These are phyloP conservation scores for Colletotrichum spaethianum DNA, from an alignment of 2,329 filamentous ascomycete genomes.

Conservation along the genomic window DNA sequence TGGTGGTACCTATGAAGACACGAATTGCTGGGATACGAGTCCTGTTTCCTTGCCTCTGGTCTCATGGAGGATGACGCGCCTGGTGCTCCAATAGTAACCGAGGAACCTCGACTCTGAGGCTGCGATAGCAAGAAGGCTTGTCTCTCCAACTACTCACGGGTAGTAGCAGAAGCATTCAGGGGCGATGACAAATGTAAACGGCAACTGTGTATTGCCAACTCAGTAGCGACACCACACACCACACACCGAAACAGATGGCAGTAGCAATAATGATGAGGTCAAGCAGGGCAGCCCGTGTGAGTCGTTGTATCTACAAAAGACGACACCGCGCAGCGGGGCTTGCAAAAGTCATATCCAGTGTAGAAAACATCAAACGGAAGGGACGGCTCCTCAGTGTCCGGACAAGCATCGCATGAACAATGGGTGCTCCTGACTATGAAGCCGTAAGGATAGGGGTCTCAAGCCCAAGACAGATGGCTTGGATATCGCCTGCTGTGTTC, in stretches of 20 bases:
- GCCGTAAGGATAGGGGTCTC: neutral
- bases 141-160: neutral
- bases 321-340: neutral
- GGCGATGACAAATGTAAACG: neutral
- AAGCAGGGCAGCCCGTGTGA: too few species aligned
- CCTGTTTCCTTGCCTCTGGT: neutral
- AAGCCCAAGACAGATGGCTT: neutral
- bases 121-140: neutral
- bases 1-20: neutral
- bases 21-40: neutral
- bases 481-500: neutral
- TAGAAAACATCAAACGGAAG: neutral
- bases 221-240: neutral
- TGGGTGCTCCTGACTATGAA: neutral
- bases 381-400: neutral
- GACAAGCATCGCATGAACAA: neutral
- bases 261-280: neutral
- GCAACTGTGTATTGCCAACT: neutral
- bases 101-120: neutral
- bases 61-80: neutral
- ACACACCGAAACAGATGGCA: neutral
- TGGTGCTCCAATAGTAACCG: neutral
- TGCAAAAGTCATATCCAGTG: neutral
- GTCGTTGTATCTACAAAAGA: too few species aligned
- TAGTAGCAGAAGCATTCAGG: neutral